phyloP scores from a whole-genome alignment of 208 protist species.

The Leishmania turanica region DNA sequence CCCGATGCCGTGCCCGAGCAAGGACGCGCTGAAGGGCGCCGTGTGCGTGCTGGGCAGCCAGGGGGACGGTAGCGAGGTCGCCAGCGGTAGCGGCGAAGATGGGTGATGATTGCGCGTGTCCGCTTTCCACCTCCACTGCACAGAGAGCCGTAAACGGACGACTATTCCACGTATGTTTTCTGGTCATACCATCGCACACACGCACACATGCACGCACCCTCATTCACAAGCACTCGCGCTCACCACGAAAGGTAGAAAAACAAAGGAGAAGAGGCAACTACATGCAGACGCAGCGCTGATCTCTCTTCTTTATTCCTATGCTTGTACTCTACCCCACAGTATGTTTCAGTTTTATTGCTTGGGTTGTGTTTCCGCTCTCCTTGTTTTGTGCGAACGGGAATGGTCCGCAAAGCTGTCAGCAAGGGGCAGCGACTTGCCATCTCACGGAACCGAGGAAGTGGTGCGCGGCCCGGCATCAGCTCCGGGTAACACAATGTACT shows the following conservation, averaged over 20 bases:
- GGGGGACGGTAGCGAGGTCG: constrained; percentile 16
- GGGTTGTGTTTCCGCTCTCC: neutral
- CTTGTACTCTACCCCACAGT: neutral
- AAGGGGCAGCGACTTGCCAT: neutral
- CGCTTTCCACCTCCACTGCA: neutral
- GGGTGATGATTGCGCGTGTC: constrained; percentile 3
- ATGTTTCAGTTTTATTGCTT: neutral
- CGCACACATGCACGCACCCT: neutral
- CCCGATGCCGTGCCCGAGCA: neutral
- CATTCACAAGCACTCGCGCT: neutral
- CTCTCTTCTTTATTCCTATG: neutral
- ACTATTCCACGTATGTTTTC: neutral
- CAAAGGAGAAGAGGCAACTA: neutral
- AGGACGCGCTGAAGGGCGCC: constrained; percentile 19
- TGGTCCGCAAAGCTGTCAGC: neutral
- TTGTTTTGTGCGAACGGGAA: neutral
- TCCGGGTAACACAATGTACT: neutral
- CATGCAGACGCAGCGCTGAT: neutral
- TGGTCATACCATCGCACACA: neutral
- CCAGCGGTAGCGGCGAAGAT: constrained; percentile 20
- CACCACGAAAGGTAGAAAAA: neutral
- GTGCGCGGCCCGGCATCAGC: neutral
- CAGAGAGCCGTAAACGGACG: neutral
- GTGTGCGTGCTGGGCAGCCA: constrained; percentile 25
- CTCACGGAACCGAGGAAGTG: neutral